Base-by-base conservation (phyloP, 2,329 filamentous ascomycete species). In the Ceratocystis eucalypticola region DNA sequence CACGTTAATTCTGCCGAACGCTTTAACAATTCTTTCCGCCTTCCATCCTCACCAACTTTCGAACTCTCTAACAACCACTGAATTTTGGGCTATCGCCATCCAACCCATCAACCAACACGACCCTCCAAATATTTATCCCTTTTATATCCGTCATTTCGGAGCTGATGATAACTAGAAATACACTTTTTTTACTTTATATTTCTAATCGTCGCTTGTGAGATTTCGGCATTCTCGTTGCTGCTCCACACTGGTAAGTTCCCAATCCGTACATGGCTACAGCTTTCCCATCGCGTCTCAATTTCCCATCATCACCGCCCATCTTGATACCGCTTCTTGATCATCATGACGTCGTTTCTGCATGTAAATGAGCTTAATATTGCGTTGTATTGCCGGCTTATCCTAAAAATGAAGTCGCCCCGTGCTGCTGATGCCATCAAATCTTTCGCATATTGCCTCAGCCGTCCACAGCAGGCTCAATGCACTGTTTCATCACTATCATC, bases 271-370 rank as follows among this genome's bases (percentile, higher is more conserved):
- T 59, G 55, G 62, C 62, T 53, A 50, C 30, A 64, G 50, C 62
- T 55, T 50, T 33, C n/a, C 37, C 67, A 68, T 66, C 67, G 67
- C 67, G 67, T 68, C 65, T 64, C 64, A 45, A 61, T 61, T 65
- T 65, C 50, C 53, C 45, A 66, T 61, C 50, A 45, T 65, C 64
- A 61, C 22, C 63, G 37, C 46, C 57, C 64, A 50, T 63, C 41
- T 33, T 45, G 53, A 48, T 53, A 53, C 25, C 66, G 28, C 61
- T 46, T 66, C 61, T 61, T 50, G 61, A 68, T 63, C 48, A 17
- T 46, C 37, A 64, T 66, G 53, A 68, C 61, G 61, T 66, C 61
- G 64, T 66, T 48, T 46, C 10, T 33, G 20, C 15, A 41, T 37
- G 28, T 28, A 28, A 61, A 44, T 33, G 33, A 48, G 17, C 25